Conservation (phyloP, 2,329 filamentous ascomycete species). For the Rhynchosporium secalis region DNA sequence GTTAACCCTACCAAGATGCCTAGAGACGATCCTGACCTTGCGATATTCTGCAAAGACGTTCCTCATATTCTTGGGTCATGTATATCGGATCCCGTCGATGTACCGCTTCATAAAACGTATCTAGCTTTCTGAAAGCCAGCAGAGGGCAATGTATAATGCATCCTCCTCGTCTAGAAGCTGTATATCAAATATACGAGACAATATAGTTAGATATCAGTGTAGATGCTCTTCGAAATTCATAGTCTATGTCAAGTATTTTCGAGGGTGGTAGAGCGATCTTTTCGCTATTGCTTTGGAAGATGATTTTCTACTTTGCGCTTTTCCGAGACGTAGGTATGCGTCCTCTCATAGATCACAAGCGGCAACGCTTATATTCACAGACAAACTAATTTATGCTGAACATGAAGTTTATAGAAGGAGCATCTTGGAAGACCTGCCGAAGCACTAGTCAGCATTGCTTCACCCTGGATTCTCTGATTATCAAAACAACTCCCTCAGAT, state of each 20-base stretch:
- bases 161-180: neutral
- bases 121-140: neutral
- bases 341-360: neutral
- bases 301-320: neutral
- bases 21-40: neutral
- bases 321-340: neutral
- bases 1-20: neutral
- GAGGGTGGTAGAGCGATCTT: neutral
- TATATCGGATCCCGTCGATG: neutral
- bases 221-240: neutral
- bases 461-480: neutral
- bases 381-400: neutral
- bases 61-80: neutral
- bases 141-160: neutral
- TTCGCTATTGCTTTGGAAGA: neutral
- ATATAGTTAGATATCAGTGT: neutral
- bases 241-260: neutral
- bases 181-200: neutral
- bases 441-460: neutral
- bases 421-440: neutral
- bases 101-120: constrained; percentile 1
- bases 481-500: neutral
- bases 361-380: neutral
- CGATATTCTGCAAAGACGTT: neutral
- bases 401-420: neutral